Base-by-base conservation (phyloP, 306 rosid species). In the Cicer bijugum region DNA sequence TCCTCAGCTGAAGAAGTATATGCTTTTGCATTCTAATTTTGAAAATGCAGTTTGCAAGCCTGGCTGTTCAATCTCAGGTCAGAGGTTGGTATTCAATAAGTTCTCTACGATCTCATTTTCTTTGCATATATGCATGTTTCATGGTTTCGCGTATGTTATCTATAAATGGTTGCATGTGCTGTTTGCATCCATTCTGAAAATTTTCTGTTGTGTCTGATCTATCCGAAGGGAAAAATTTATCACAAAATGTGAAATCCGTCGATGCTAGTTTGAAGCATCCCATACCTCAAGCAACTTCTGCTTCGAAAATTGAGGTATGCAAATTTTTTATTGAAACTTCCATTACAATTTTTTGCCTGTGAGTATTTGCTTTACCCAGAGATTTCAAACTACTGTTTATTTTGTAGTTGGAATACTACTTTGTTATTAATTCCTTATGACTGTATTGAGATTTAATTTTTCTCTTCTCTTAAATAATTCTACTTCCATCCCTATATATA, bases 301-400 rank as follows among this genome's bases (percentile, higher is more conserved):
- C 84, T 63, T 78, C 88, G 6, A 75, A 67, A 76, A 79, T 59
- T 81, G 84, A 86, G 93, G 98, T 93, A 79, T 48, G 56, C n/a
- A 11, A 28, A 63, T 37, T 70, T 73, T 77, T 55, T 12, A 15
- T 48, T 46, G 37, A 47, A 83, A 17, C 64, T 48, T 42, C 35
- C 61, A 4, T 70, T 62, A 50, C 12, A 12, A 12, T 23, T 44
- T 14, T 10, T 53, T 53, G 9, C 68, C 47, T 52, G 42, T 60
- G 57, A 57, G 12, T 28, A 43, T 20, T 51, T 42, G 16, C 50
- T 53, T 69, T 81, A 45, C 16, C 53, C 45, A 40, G 72, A 19
- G 12, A 23, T 20, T 14, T 57, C 28, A 15, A 33, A 23, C 45
- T 11, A 11, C 33, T 69, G 44, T 53, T 42, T 69, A 44, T 62